Evolutionary conservation across 2,329 filamentous ascomycete species (phyloP).

Genomic region (Fusarium citri): DNA sequence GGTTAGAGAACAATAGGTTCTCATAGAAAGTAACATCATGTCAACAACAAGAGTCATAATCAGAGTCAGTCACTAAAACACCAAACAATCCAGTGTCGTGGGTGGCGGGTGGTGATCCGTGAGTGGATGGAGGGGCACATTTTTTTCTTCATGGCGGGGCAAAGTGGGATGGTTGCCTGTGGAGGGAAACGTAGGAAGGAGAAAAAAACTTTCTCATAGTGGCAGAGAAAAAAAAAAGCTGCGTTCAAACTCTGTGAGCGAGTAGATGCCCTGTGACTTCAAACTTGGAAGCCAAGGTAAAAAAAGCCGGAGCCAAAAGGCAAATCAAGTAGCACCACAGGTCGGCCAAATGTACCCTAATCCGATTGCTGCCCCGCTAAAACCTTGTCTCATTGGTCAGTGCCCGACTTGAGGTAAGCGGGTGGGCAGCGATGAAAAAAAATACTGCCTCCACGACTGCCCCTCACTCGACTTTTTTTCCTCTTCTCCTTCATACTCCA

Average conservation of each 20-base stretch:
- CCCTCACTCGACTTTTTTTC: slow-evolving; percentile 56
- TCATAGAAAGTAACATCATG: slow-evolving; percentile 1
- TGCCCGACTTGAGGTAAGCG: slow-evolving; percentile 45
- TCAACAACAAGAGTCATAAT: slow-evolving; percentile 1
- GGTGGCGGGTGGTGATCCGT: slow-evolving; percentile 29
- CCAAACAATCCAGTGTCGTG: slow-evolving; percentile 12
- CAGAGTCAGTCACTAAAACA: slow-evolving; percentile 24
- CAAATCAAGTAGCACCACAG: slow-evolving; percentile 12
- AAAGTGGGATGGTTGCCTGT: slow-evolving; percentile 17
- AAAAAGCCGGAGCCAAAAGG: neutral
- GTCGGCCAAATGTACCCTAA: slow-evolving; percentile 45
- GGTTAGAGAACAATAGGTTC: neutral
- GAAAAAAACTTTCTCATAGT: slow-evolving; percentile 19
- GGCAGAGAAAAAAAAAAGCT: slow-evolving; percentile 24
- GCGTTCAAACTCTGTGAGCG: neutral
- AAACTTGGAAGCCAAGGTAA: neutral
- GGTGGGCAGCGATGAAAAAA: slow-evolving; percentile 52
- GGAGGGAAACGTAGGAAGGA: neutral
- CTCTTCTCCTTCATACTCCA: slow-evolving; percentile 48
- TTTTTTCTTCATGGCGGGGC: slow-evolving; percentile 24
- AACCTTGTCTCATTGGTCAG: slow-evolving; percentile 41
- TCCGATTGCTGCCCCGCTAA: slow-evolving; percentile 36
- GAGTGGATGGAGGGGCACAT: slow-evolving; percentile 32
- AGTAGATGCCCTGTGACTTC: slow-evolving; percentile 12
- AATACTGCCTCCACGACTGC: slow-evolving; percentile 51